A percentile compares a stretch with the other conserved stretches of the same genome.
Conservation (phyloP, 2,329 filamentous ascomycete genomes). For the Colletotrichum musae region DNA sequence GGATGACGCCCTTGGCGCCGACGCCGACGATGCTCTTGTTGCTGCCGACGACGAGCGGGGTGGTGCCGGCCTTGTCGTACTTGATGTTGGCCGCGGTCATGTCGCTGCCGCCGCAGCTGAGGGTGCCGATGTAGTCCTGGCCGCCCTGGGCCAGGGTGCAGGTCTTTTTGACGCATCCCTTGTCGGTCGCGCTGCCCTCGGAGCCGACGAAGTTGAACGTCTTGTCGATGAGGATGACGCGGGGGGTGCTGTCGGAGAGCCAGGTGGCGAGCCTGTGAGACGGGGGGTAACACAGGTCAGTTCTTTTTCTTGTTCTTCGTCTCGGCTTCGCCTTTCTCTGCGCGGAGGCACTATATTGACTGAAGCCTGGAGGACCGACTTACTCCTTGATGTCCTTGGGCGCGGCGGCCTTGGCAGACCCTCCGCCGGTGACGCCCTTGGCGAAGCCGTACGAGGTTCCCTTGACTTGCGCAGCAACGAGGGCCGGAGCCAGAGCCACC, state of each 20-base stretch:
- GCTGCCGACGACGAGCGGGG: constrained; percentile 53
- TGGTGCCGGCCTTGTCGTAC: constrained; percentile 51
- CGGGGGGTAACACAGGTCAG: neutral
- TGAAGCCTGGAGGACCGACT: too few species aligned
- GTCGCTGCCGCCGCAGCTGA: constrained; percentile 43
- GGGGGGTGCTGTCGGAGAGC: constrained; percentile 49
- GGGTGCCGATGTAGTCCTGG: constrained; percentile 47
- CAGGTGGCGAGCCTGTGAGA: constrained; percentile 43
- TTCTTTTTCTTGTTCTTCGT: too few species aligned
- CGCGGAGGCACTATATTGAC: neutral
- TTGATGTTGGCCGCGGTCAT: constrained; percentile 40
- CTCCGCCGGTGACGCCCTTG: constrained; percentile 27
- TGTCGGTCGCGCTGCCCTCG: constrained; percentile 43
- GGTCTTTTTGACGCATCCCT: constrained; percentile 43
- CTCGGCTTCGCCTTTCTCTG: too few species aligned
- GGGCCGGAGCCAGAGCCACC: neutral
- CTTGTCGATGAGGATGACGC: constrained; percentile 53
- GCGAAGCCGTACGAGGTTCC: constrained; percentile 28
- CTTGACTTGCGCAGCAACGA: constrained; percentile 18
- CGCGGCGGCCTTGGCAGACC: constrained; percentile 8
- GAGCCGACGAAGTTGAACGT: constrained; percentile 46
- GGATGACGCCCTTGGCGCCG: constrained; percentile 55
- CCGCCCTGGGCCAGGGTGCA: constrained; percentile 40
- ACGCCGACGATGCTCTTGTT: constrained; percentile 59
- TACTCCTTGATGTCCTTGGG: constrained; percentile 3